Evolutionary conservation across 768 basidiomycete genomes (phyloP).

Genomic region (Strobilomyces echinocephalus): DNA sequence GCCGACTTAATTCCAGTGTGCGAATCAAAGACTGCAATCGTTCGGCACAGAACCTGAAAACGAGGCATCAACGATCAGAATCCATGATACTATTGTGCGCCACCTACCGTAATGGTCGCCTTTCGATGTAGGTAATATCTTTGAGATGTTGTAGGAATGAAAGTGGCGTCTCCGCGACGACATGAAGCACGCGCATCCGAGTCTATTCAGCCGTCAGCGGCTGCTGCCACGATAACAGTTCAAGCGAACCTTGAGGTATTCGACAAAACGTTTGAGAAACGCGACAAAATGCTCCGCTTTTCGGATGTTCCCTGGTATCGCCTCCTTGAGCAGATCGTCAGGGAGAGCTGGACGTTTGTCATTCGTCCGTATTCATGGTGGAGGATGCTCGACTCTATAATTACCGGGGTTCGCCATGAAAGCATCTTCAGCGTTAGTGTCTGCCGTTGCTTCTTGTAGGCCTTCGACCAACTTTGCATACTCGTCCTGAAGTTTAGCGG

Average conservation of each 20-base stretch:
- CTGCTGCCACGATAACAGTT: not conserved
- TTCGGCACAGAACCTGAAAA: slow-evolving; percentile 87
- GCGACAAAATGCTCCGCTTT: slow-evolving; percentile 99
- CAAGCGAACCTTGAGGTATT: slow-evolving; percentile 83
- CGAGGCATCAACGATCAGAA: not conserved
- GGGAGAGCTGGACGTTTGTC: slow-evolving; percentile 63
- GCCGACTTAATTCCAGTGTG: slow-evolving; percentile 79
- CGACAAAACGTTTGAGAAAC: slow-evolving; percentile 95
- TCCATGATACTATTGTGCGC: not conserved
- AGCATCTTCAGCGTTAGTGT: slow-evolving; percentile 60
- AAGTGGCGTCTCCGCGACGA: slow-evolving; percentile 95
- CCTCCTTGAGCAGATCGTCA: slow-evolving; percentile 91
- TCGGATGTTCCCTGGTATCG: slow-evolving; percentile 95
- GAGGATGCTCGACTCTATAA: slow-evolving; percentile 9
- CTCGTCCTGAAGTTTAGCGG: slow-evolving; percentile 91
- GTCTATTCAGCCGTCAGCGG: slow-evolving; percentile 52
- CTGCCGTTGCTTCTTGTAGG: slow-evolving; percentile 69
- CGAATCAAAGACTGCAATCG: slow-evolving; percentile 90
- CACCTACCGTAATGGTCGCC: slow-evolving; percentile 78
- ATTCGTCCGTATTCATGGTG: not conserved
- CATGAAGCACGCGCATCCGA: slow-evolving; percentile 97
- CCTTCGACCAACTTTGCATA: slow-evolving; percentile 95
- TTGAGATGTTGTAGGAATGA: slow-evolving; percentile 98
- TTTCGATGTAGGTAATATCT: slow-evolving; percentile 97
- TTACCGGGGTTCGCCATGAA: slow-evolving; percentile 88